phyloP scores from a whole-genome alignment of 352 stramenopile species.

The Blastocystis sp. region DNA sequence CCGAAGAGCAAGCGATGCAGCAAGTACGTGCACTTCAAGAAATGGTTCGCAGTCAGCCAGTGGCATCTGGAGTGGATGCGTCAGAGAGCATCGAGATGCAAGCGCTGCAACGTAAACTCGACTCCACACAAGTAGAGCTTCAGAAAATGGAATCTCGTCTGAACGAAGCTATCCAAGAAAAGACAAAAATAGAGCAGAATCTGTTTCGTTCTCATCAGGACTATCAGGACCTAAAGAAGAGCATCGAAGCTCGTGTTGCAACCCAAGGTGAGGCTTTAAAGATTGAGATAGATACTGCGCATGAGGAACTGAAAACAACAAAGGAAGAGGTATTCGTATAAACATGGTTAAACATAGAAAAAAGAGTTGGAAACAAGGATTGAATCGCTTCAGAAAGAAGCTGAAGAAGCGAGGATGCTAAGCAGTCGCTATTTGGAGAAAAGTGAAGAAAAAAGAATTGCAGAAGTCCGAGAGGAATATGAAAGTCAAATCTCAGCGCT shows the following conservation, averaged over 20 bases:
- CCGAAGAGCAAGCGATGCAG: slow-evolving; percentile 29
- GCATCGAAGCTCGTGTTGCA: not conserved
- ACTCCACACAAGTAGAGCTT: not conserved
- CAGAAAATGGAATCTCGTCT: not conserved
- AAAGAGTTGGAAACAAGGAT: not conserved
- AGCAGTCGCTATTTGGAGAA: not conserved
- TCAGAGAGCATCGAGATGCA: slow-evolving; percentile 20
- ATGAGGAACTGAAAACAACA: not conserved
- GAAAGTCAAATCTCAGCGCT: not conserved
- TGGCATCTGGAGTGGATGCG: not conserved
- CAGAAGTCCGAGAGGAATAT: not conserved
- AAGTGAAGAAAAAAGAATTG: not conserved
- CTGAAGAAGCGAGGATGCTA: not conserved
- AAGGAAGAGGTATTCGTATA: not conserved
- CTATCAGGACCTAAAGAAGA: slow-evolving; percentile 26
- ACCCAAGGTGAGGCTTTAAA: not conserved
- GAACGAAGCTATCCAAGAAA: slow-evolving; percentile 38
- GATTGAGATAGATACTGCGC: not conserved
- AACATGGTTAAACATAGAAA: not conserved
- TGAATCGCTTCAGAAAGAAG: not conserved
- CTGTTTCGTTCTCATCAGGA: slow-evolving; percentile 47
- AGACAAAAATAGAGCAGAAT: slow-evolving; percentile 47
- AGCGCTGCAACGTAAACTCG: slow-evolving; percentile 1
- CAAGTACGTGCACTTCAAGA: slow-evolving; percentile 53
- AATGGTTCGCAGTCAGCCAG: slow-evolving; percentile 47